phyloP scores from a whole-genome alignment of 768 basidiomycete genomes.

The Mycena floridula region DNA sequence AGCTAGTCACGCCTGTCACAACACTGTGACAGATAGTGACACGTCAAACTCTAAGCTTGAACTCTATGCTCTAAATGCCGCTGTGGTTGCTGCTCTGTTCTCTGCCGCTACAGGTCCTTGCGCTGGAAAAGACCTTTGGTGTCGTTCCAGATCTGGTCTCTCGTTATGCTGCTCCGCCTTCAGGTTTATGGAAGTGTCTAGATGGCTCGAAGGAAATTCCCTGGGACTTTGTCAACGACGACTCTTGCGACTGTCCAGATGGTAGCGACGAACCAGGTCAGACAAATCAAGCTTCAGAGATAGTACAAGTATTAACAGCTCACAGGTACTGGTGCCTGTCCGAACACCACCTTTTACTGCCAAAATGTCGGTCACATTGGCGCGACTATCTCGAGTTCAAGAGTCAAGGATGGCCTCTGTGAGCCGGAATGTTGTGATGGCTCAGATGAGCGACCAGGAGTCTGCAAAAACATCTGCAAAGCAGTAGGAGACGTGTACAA shows the following conservation, averaged over 20 bases:
- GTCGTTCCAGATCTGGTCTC: constrained; percentile 48
- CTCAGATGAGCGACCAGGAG: constrained; percentile 80
- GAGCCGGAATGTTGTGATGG: constrained; percentile 95
- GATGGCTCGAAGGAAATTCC: constrained; percentile 75
- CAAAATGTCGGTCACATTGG: constrained; percentile 86
- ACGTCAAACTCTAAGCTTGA: no score
- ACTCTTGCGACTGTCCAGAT: constrained; percentile 91
- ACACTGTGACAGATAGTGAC: no score
- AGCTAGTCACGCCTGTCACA: no score
- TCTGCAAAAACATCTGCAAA: constrained; percentile 74
- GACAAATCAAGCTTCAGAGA: constrained; percentile 3
- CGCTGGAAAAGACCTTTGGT: constrained; percentile 47
- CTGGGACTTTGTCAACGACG: constrained; percentile 84
- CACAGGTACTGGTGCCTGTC: constrained; percentile 81
- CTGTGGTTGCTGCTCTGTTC: no score
- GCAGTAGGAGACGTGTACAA: constrained; percentile 68
- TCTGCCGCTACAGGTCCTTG: constrained; percentile 33
- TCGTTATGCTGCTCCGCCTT: constrained; percentile 48
- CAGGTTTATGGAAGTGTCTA: constrained; percentile 70
- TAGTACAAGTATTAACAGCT: constrained; percentile 1
- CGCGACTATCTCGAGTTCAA: constrained; percentile 65
- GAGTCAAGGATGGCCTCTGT: constrained; percentile 91
- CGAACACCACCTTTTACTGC: constrained; percentile 75
- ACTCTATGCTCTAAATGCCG: no score
- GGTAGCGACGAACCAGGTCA: constrained; percentile 94